Conservation (phyloP, 768 basidiomycete genomes). For the Serendipita sp. region DNA sequence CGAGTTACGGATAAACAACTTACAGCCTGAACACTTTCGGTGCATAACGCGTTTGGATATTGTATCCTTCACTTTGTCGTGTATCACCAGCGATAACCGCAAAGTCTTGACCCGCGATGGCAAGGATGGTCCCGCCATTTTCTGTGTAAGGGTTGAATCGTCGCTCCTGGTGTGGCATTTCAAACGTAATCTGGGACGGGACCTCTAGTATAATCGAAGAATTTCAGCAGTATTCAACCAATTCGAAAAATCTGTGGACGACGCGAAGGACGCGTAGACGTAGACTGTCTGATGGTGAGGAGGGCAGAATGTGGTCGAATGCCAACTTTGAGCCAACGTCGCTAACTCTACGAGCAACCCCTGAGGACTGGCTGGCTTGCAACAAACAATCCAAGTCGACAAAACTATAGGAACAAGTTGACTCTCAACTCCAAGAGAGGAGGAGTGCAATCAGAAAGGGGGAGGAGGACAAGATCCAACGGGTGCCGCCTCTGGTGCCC, state of each 20-base stretch:
- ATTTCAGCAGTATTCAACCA: too few species aligned
- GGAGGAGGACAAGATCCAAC: too few species aligned
- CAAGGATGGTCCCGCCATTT: conserved; percentile 93
- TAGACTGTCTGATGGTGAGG: neutral
- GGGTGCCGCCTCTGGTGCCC: too few species aligned
- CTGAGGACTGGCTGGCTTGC: too few species aligned
- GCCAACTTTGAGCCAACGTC: neutral
- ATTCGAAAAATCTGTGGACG: neutral
- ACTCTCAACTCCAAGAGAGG: too few species aligned
- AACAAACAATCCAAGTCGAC: too few species aligned
- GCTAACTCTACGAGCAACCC: too few species aligned
- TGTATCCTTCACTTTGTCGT: conserved; percentile 91
- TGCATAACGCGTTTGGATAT: conserved; percentile 93
- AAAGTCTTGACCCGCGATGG: conserved; percentile 87
- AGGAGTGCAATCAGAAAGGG: too few species aligned
- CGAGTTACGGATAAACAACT: conserved; percentile 20
- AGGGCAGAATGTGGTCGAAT: neutral
- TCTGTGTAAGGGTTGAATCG: conserved; percentile 80
- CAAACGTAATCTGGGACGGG: neutral
- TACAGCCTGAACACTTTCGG: conserved; percentile 90
- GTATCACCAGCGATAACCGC: conserved; percentile 94
- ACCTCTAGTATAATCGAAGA: too few species aligned
- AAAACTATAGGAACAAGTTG: too few species aligned
- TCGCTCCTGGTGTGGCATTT: neutral
- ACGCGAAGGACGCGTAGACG: neutral